Evolutionary conservation across 257 asterid species (phyloP).

Genomic region (Fraxinus anomala): DNA sequence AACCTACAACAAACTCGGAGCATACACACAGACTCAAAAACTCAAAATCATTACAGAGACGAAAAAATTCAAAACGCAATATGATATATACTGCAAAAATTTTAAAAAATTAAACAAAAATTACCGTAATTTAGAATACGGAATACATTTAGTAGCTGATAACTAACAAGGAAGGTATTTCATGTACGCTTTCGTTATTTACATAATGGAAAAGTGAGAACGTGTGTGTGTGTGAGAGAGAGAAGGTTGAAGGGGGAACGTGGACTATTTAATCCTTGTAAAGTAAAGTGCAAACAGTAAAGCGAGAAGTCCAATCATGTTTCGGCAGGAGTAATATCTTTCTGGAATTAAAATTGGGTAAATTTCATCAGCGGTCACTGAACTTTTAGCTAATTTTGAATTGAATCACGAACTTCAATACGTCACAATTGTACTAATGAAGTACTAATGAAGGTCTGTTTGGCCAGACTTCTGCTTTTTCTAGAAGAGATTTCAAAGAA

Average conservation of each 20-base stretch:
- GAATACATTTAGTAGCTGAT: neutral
- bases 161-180: neutral
- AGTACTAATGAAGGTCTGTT: too few relatives aligned
- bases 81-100: neutral
- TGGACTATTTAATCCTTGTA: neutral
- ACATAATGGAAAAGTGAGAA: neutral
- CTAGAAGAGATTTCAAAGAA: too few relatives aligned
- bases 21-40: neutral
- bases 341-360: neutral
- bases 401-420: neutral
- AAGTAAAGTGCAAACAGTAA: neutral
- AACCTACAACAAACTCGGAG: neutral
- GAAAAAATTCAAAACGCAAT: neutral
- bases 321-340: too few relatives aligned
- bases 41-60: neutral
- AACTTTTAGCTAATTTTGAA: neutral
- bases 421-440: neutral
- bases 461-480: too few relatives aligned
- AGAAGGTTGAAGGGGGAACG: neutral
- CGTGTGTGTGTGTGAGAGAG: neutral
- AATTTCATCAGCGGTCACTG: neutral
- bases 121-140: neutral
- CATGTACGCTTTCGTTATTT: neutral
- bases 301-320: neutral
- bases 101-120: neutral